phyloP scores from a whole-genome alignment of 495 filamentous ascomycete species.

The Trichoderma reesei region DNA sequence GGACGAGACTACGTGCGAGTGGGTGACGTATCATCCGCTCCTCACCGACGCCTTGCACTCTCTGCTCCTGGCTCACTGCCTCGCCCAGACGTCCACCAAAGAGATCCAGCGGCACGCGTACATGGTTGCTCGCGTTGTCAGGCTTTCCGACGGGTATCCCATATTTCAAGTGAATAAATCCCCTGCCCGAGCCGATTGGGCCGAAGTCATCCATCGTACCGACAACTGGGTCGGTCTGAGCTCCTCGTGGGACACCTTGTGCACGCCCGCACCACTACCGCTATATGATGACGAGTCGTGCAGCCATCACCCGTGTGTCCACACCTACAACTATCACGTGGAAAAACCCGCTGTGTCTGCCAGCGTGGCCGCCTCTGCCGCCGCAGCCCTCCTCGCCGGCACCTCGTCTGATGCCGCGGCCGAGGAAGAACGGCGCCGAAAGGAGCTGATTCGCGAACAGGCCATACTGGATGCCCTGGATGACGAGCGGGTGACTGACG shows the following conservation, averaged over 20 bases:
- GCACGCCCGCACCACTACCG: slow-evolving; percentile 53
- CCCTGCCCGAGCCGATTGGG: slow-evolving; percentile 67
- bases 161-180: slow-evolving; percentile 65
- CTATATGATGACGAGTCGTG: not conserved
- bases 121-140: slow-evolving; percentile 64
- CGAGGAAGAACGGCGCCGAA: slow-evolving; percentile 29
- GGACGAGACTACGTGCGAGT: slow-evolving; percentile 43
- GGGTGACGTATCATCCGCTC: slow-evolving; percentile 69
- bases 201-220: slow-evolving; percentile 56
- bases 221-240: slow-evolving; percentile 56
- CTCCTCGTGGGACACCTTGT: slow-evolving; percentile 59
- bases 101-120: slow-evolving; percentile 66
- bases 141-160: slow-evolving; percentile 68
- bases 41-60: slow-evolving; percentile 67
- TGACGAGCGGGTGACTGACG: slow-evolving; percentile 56
- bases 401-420: slow-evolving; percentile 25
- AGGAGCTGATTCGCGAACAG: slow-evolving; percentile 51
- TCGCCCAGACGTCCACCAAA: slow-evolving; percentile 63
- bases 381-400: slow-evolving; percentile 13
- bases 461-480: slow-evolving; percentile 54
- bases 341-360: not conserved
- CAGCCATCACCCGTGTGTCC: slow-evolving; percentile 16
- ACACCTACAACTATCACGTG: not conserved
- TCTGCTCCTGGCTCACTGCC: slow-evolving; percentile 58
- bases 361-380: slow-evolving; percentile 9